Percentiles rank a stretch among this genome's conserved stretches.
Conservation (phyloP, 2,329 filamentous ascomycete genomes). For the Colletotrichum spaethianum region DNA sequence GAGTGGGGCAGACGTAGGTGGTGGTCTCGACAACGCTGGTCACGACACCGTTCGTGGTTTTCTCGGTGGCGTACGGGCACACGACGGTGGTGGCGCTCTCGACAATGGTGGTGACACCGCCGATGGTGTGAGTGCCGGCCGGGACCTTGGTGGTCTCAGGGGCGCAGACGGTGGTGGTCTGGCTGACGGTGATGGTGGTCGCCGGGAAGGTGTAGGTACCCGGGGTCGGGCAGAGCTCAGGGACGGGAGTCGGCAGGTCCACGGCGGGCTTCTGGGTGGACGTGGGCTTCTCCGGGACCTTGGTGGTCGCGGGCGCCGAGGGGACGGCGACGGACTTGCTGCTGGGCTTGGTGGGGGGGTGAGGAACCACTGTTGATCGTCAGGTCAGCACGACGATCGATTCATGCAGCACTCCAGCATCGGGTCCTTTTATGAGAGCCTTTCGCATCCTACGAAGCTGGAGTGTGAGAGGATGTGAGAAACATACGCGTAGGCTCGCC, state of each 20-base stretch:
- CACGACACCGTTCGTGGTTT: slow-evolving; percentile 70
- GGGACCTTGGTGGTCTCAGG: slow-evolving; percentile 74
- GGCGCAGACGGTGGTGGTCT: slow-evolving; percentile 77
- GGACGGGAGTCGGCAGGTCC: slow-evolving; percentile 66
- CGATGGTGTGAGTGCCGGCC: slow-evolving; percentile 76
- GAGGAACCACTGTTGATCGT: slow-evolving; percentile 54
- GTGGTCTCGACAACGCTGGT: slow-evolving; percentile 79
- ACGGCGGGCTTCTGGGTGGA: slow-evolving; percentile 60
- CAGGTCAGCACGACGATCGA: slow-evolving; percentile 15
- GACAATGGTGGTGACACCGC: slow-evolving; percentile 81
- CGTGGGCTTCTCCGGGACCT: slow-evolving; percentile 47
- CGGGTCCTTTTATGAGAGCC: background rate
- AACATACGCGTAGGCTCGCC: slow-evolving; percentile 76
- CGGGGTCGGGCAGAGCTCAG: slow-evolving; percentile 72
- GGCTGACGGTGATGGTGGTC: slow-evolving; percentile 77
- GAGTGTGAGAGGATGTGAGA: background rate
- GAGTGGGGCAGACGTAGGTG: slow-evolving; percentile 79
- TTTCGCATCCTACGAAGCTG: background rate
- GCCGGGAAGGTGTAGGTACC: slow-evolving; percentile 84
- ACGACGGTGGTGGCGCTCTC: slow-evolving; percentile 75
- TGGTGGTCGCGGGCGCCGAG: slow-evolving; percentile 46
- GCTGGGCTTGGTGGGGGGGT: slow-evolving; percentile 49
- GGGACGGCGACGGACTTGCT: slow-evolving; percentile 46
- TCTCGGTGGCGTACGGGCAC: slow-evolving; percentile 78
- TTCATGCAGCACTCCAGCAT: background rate